phyloP scores from a whole-genome alignment of 2,329 filamentous ascomycete species.

The Huntiella abstrusa region DNA sequence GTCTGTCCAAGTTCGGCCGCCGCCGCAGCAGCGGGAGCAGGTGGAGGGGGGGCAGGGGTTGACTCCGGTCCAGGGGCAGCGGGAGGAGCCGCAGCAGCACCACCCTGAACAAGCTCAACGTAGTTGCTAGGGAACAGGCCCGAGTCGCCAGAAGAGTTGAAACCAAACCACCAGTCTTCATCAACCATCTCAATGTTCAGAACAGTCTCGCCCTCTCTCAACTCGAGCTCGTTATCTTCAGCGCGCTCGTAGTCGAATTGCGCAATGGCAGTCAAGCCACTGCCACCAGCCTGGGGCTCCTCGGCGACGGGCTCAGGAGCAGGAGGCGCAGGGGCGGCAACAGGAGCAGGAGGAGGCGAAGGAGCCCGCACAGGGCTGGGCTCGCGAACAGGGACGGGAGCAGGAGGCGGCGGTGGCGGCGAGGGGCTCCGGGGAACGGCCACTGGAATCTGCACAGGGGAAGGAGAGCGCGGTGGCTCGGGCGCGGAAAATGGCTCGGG shows the following conservation, averaged over 20 bases:
- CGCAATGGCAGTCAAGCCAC: slow-evolving; percentile 55
- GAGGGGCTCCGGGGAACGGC: slow-evolving; percentile 49
- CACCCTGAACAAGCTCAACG: slow-evolving; percentile 55
- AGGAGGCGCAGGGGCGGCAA: slow-evolving; percentile 4
- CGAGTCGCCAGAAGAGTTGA: slow-evolving; percentile 63
- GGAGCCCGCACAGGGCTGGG: slow-evolving; percentile 14
- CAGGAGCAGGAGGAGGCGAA: slow-evolving; percentile 10
- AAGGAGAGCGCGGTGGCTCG: slow-evolving; percentile 41
- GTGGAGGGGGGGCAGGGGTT: slow-evolving; percentile 16
- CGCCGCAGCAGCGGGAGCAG: slow-evolving; percentile 23
- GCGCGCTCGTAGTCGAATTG: slow-evolving; percentile 96
- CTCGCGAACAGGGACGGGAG: slow-evolving; percentile 17
- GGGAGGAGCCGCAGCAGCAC: slow-evolving; percentile 22
- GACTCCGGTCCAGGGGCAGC: slow-evolving; percentile 16
- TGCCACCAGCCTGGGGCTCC: slow-evolving; percentile 14
- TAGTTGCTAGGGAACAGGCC: slow-evolving; percentile 97
- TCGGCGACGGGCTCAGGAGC: background rate
- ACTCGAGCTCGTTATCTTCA: slow-evolving; percentile 89
- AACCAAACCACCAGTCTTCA: slow-evolving; percentile 97
- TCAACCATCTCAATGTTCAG: slow-evolving; percentile 94
- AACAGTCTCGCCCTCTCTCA: slow-evolving; percentile 73
- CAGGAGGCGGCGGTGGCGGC: slow-evolving; percentile 19
- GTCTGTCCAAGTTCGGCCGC: slow-evolving; percentile 31
- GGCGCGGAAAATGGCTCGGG: slow-evolving; percentile 39
- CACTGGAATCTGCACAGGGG: slow-evolving; percentile 70